These are phyloP conservation scores for Umbilicaria muhlenbergii DNA, from an alignment of 495 filamentous ascomycete species.

Conservation along the genomic window DNA sequence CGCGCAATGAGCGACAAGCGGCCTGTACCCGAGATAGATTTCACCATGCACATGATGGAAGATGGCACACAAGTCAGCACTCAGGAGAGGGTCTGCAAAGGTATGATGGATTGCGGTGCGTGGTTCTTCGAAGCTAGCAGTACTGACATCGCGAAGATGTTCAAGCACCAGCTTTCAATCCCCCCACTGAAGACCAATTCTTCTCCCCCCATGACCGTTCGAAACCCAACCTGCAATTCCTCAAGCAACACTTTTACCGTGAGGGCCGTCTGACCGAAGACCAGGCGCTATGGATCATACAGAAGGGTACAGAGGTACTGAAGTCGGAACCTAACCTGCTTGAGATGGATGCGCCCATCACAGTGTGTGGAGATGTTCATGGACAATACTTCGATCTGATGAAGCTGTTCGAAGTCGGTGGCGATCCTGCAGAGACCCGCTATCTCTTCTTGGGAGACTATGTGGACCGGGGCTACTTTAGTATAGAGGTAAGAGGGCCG, in stretches of 20 bases:
- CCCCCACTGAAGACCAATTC: constrained; percentile 72
- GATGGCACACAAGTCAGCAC: constrained; percentile 92
- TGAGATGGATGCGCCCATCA: constrained; percentile 99
- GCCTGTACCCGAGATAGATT: constrained; percentile 93
- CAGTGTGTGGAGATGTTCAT: constrained; percentile 97
- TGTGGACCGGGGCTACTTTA: constrained; percentile 95
- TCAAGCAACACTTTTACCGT: constrained; percentile 96
- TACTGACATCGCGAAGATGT: constrained; percentile 47
- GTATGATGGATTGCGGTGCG: constrained; percentile 30
- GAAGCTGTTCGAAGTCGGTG: constrained; percentile 98
- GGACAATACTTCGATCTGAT: constrained; percentile 98
- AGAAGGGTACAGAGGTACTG: constrained; percentile 67
- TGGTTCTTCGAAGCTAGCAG: constrained; percentile 1
- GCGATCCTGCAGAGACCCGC: constrained; percentile 86
- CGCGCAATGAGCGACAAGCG: constrained; percentile 85
- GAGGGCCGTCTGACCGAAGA: constrained; percentile 95
- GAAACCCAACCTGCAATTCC: constrained; percentile 84
- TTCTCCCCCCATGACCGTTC: constrained; percentile 60
- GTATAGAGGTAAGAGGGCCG: constrained; percentile 57
- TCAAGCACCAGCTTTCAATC: constrained; percentile 87
- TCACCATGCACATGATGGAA: constrained; percentile 95
- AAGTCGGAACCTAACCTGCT: constrained; percentile 83
- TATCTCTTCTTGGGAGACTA: constrained; percentile 98
- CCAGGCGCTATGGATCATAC: constrained; percentile 90
- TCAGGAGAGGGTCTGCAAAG: constrained; percentile 90